Conservation (phyloP, 2,329 filamentous ascomycete genomes). For the Diatrype stigma region DNA sequence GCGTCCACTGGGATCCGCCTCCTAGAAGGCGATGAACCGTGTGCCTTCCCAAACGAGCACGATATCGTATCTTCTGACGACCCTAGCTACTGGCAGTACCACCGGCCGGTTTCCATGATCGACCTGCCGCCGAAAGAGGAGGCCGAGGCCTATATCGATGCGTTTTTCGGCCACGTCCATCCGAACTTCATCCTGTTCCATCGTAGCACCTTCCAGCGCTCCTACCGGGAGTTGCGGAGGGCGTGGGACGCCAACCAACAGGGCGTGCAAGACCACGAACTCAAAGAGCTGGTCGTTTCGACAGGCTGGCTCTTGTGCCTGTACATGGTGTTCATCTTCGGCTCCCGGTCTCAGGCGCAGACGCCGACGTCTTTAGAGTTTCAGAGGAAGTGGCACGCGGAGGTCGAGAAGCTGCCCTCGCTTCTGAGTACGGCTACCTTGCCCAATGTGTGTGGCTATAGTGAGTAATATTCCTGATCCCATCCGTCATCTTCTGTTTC, state of each 20-base stretch:
- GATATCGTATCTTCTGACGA: slow-evolving; percentile 9
- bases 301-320: slow-evolving; percentile 37
- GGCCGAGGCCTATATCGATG: slow-evolving; percentile 32
- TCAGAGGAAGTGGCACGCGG: slow-evolving; percentile 29
- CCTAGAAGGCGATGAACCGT: slow-evolving; percentile 12
- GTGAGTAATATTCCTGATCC: no score
- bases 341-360: slow-evolving; percentile 34
- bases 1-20: background rate
- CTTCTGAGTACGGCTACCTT: slow-evolving; percentile 34
- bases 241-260: slow-evolving; percentile 11
- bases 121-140: slow-evolving; percentile 30
- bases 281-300: slow-evolving; percentile 28
- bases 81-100: slow-evolving; percentile 16
- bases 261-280: slow-evolving; percentile 6
- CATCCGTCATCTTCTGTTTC: no score
- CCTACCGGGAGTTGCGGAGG: slow-evolving; percentile 33
- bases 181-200: slow-evolving; percentile 36
- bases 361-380: slow-evolving; percentile 25
- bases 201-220: slow-evolving; percentile 33
- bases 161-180: slow-evolving; percentile 37
- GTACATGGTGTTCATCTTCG: slow-evolving; percentile 37
- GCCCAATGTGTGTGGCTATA: slow-evolving; percentile 37
- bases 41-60: background rate
- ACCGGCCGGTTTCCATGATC: slow-evolving; percentile 13
- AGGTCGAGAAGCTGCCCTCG: slow-evolving; percentile 30